These are phyloP conservation scores for Elymus sibiricus DNA, from an alignment of 176 grass and related monocot species.

Conservation along the genomic window DNA sequence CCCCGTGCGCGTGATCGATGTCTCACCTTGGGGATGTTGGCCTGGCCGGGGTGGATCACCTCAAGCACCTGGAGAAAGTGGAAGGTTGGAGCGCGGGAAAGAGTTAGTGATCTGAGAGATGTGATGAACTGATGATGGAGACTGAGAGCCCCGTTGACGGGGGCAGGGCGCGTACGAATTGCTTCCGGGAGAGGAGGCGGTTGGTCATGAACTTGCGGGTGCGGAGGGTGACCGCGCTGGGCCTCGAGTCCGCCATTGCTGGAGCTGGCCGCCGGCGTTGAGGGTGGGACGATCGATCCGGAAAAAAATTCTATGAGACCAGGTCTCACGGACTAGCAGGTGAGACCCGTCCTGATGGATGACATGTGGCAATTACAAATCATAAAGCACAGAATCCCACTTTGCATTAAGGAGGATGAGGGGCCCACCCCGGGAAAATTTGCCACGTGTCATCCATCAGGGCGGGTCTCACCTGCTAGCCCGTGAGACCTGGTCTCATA, in stretches of 20 bases:
- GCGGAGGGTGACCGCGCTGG: slow-evolving; percentile 60
- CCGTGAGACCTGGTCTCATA: too few species aligned
- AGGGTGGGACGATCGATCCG: too few species aligned
- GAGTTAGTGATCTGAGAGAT: background rate
- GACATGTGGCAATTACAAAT: too few species aligned
- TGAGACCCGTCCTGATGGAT: too few species aligned
- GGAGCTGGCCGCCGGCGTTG: background rate
- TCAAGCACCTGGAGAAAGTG: slow-evolving; percentile 75
- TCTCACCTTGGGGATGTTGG: slow-evolving; percentile 89
- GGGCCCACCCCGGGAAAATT: too few species aligned
- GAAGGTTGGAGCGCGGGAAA: background rate
- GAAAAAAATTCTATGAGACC: too few species aligned
- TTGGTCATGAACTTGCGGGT: slow-evolving; percentile 99
- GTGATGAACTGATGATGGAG: background rate
- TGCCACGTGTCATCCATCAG: too few species aligned
- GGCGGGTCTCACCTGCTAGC: too few species aligned
- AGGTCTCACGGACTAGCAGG: too few species aligned
- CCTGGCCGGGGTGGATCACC: slow-evolving; percentile 81
- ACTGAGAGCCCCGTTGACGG: background rate
- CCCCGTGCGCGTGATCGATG: background rate
- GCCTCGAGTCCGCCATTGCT: slow-evolving; percentile 77
- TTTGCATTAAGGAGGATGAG: too few species aligned
- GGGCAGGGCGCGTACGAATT: slow-evolving; percentile 58
- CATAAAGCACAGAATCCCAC: too few species aligned
- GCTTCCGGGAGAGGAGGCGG: slow-evolving; percentile 92